Conservation (phyloP, 768 basidiomycete genomes). For the Suillus lakei region DNA sequence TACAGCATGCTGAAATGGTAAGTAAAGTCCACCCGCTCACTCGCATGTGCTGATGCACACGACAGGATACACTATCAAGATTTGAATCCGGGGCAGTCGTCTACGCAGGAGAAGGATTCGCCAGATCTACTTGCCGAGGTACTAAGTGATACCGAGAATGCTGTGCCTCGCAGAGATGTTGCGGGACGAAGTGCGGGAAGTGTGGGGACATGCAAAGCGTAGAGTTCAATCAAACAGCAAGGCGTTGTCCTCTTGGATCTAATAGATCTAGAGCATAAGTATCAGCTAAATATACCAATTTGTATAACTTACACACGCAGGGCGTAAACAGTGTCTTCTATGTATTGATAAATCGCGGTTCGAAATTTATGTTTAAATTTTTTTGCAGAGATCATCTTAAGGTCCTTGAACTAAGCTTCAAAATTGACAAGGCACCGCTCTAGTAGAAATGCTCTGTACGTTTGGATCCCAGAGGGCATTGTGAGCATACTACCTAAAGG, state of each 20-base stretch:
- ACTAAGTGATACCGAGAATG: not conserved
- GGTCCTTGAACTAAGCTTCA: not conserved
- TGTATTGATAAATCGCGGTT: not conserved
- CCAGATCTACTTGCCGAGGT: constrained; percentile 16
- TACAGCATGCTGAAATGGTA: constrained; percentile 62
- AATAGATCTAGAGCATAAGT: not conserved
- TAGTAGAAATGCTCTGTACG: too few species aligned
- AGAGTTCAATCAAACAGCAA: not conserved
- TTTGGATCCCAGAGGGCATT: too few species aligned
- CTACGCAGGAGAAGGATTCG: constrained; percentile 30
- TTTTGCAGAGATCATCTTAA: not conserved
- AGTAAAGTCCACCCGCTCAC: constrained; percentile 19
- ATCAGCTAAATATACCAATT: not conserved
- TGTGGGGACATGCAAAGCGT: not conserved
- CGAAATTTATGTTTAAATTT: not conserved
- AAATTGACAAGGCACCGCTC: too few species aligned
- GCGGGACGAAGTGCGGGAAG: not conserved
- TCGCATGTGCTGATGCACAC: constrained; percentile 9
- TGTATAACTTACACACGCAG: not conserved
- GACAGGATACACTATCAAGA: constrained; percentile 31
- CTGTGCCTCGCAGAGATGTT: not conserved
- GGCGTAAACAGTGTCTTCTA: not conserved
- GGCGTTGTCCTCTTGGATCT: not conserved
- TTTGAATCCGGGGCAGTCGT: constrained; percentile 33
- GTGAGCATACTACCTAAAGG: too few species aligned